Evolutionary conservation across 805 yeast species (phyloP).

Genomic region (Candida sakaeoensis): DNA sequence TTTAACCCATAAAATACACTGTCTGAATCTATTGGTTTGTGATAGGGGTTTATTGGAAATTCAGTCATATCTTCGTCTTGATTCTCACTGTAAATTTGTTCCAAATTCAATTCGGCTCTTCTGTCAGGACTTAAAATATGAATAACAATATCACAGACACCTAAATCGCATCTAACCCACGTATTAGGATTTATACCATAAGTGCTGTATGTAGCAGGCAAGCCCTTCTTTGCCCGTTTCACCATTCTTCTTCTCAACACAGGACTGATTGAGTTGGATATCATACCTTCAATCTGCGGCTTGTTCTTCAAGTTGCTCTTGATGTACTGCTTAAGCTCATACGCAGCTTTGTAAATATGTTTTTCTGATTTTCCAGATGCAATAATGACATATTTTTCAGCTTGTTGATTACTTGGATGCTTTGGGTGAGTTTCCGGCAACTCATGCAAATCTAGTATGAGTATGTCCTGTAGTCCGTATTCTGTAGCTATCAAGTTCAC

Average conservation of each 20-base stretch:
- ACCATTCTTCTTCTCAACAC: slow-evolving; percentile 37
- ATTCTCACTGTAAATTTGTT: slow-evolving; percentile 56
- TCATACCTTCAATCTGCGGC: slow-evolving; percentile 69
- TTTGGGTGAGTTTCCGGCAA: slow-evolving; percentile 29
- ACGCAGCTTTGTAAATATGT: slow-evolving; percentile 71
- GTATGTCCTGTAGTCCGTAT: slow-evolving; percentile 62
- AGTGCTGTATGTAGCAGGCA: slow-evolving; percentile 50
- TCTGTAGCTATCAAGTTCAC: slow-evolving; percentile 49
- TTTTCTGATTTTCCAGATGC: slow-evolving; percentile 73
- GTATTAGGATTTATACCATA: slow-evolving; percentile 60
- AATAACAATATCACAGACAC: slow-evolving; percentile 57
- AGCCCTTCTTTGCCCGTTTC: slow-evolving; percentile 52
- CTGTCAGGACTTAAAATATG: slow-evolving; percentile 73
- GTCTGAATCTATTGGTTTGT: slow-evolving; percentile 15
- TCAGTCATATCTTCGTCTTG: slow-evolving; percentile 20
- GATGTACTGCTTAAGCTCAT: slow-evolving; percentile 51
- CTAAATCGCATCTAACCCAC: slow-evolving; percentile 80
- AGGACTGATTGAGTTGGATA: slow-evolving; percentile 50
- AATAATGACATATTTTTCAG: slow-evolving; percentile 42
- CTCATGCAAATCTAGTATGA: slow-evolving; percentile 60
- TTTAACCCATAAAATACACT: slow-evolving; percentile 45
- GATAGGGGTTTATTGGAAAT: not conserved
- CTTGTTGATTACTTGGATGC: slow-evolving; percentile 23
- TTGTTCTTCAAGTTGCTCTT: slow-evolving; percentile 42
- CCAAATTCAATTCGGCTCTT: slow-evolving; percentile 66